Evolutionary conservation across 2,329 filamentous ascomycete species (phyloP), one percentile per base, ranked within the genome.

Genomic region (Microcera coccophila): DNA sequence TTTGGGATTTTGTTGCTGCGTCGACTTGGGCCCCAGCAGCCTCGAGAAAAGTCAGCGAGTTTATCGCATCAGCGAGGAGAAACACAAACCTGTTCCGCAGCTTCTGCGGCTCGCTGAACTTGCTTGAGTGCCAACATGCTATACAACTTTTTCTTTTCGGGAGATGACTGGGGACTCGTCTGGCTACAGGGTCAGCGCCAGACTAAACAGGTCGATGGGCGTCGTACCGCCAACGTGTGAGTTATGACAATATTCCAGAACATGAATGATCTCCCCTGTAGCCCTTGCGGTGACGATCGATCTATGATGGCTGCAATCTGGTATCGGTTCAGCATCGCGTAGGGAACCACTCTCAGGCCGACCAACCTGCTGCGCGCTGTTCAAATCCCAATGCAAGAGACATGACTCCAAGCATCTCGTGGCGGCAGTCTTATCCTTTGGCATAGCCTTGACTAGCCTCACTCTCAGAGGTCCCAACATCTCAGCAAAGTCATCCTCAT

Each of bases 221-320:
- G 54, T 32, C 29, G 5, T 58, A 79, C 76, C 41, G 77, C 72
- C 41, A 79, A 67, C 22, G 79, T 54, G 46, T 75, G 72, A 0
- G 75, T 79, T 14, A 76, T 65, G 16, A 70, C 62, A 49, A 80
- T 78, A 47, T 75, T 79, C 68, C 71, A 76, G 47, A 78, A 79
- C 58, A 78, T 64, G 42, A 71, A 74, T 2, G 63, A 62, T 21
- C 71, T 64, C 17, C 79, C 74, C 20, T 66, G 61, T 2, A 72
- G 63, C 17, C 79, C 74, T 19, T 66, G 61, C 2, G 73, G 63
- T 38, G 75, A 73, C 0, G 72, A 71, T 54, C 73, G 72, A 46
- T 79, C 76, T 19, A 79, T 53, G 1, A 72, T 69, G 2, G 73
- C 73, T 0, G 76, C 73, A 54, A 81, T 80, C 75, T 80, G 41